phyloP scores from a whole-genome alignment of 2,329 filamentous ascomycete species.

The Penicillium sp. region DNA sequence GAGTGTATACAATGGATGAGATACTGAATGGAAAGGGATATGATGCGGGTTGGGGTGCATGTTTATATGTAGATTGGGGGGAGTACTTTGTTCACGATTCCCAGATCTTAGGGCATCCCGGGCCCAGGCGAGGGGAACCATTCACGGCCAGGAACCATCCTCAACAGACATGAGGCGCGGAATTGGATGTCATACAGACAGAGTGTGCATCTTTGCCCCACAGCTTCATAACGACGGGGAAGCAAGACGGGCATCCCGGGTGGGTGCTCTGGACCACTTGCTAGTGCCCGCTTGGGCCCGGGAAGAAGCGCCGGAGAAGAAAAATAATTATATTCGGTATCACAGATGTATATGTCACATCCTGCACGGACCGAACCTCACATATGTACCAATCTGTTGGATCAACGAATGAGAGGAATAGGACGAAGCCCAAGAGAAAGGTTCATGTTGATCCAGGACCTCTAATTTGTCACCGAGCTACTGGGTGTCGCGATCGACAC shows the following conservation, averaged over 20 bases:
- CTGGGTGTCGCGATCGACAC: constrained; percentile 31
- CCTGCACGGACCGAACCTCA: constrained; percentile 24
- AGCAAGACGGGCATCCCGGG: constrained; percentile 17
- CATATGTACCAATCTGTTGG: constrained; percentile 8
- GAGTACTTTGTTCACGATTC: constrained; percentile 11
- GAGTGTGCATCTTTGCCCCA: constrained; percentile 18
- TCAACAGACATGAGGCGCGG: constrained; percentile 18
- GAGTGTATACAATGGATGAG: constrained; percentile 24
- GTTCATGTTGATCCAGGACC: constrained; percentile 23
- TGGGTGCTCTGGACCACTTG: constrained; percentile 11
- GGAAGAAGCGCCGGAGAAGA: constrained; percentile 11
- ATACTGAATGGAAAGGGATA: constrained; percentile 21
- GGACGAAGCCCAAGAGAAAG: constrained; percentile 22
- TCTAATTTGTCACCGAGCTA: constrained; percentile 39
- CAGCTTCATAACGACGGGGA: constrained; percentile 21
- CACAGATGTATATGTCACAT: constrained; percentile 35
- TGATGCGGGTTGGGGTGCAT: constrained; percentile 29
- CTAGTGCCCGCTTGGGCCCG: constrained; percentile 11
- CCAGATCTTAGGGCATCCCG: constrained; percentile 7
- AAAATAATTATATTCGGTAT: constrained; percentile 10
- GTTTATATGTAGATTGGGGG: constrained; percentile 33
- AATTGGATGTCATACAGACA: constrained; percentile 28
- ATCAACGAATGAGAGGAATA: constrained; percentile 32
- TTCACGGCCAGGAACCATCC: constrained; percentile 21
- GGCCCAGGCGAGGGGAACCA: constrained; percentile 27